Base-by-base conservation (phyloP, 306 rosid species). In the Urtica urens region DNA sequence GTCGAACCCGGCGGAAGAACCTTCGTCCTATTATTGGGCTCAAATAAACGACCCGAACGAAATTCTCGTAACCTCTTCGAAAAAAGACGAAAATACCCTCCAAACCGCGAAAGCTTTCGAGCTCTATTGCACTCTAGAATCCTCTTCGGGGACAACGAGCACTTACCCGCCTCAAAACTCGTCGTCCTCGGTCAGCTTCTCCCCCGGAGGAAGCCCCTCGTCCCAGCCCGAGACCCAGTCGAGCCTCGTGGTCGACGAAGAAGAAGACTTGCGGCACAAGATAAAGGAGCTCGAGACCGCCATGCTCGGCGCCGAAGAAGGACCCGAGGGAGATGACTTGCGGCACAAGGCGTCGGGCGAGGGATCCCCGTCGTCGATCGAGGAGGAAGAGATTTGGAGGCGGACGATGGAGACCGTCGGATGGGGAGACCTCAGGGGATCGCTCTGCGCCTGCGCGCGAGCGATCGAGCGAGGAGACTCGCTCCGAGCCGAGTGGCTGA, bases 251-350 rank as follows among this genome's bases (percentile, higher is more conserved):
- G 69, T 83, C 30, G 77, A 72, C 35, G 78, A 64, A 20, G 53
- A 57, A 0, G 66, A 70, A 72, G 93, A 70, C 62, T 53, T 87
- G 68, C 68, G 73, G 67, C 83, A 74, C 75, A 88, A 84, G 77
- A 77, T 84, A 57, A 67, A 77, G 48, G 97, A 88, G 64, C 63
- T 88, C 17, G 95, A 88, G 68, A 78, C 71, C 23, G 84, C 60
- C 46, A 81, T 88, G 87, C 72, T 81, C 10, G 97, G 90, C 70
- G 51, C 73, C 40, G 93, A 81, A 66, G 52, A 61, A n/a, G n/a
- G n/a, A n/a, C n/a, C n/a, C n/a, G 83, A 81, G 53, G 38, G 40
- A 26, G 52, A 63, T 24, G 82, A 71, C 23, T 31, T 44, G 49
- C 67, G 35, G 47, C 42, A 60, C 46, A 14, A 42, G 50, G 26